Conservation (phyloP, 306 rosid genomes). For the Rosa rugosa region DNA sequence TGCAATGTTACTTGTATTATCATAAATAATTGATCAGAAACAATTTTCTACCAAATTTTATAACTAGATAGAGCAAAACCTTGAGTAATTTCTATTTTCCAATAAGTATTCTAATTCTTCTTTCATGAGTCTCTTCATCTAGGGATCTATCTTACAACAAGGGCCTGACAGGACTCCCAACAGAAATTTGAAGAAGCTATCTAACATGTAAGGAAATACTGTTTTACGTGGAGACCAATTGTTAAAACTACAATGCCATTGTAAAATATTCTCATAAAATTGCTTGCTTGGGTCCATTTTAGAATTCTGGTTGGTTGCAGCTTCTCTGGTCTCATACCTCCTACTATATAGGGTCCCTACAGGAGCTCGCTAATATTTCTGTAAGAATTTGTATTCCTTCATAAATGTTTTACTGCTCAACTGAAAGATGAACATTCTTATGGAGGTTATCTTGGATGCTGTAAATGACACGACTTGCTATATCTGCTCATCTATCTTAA, state of each 20-base stretch:
- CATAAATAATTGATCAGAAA: neutral
- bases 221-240: neutral
- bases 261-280: neutral
- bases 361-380: conserved; percentile 28
- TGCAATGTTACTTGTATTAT: neutral
- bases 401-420: conserved; percentile 24
- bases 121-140: conserved; percentile 15
- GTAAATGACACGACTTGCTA: neutral
- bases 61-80: neutral
- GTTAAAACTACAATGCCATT: neutral
- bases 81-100: neutral
- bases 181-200: conserved; percentile 51
- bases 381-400: conserved; percentile 35
- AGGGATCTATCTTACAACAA: conserved; percentile 71
- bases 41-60: neutral
- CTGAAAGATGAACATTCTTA: neutral
- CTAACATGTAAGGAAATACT: conserved; percentile 43
- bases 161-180: conserved; percentile 49
- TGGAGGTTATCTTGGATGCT: neutral
- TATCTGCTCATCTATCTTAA: neutral
- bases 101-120: conserved; percentile 3
- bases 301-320: conserved; percentile 62
- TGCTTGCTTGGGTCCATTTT: conserved; percentile 20
- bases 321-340: conserved; percentile 64
- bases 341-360: conserved; percentile 53